phyloP scores from a whole-genome alignment of 2,329 filamentous ascomycete genomes.

The Colletotrichum camelliae region DNA sequence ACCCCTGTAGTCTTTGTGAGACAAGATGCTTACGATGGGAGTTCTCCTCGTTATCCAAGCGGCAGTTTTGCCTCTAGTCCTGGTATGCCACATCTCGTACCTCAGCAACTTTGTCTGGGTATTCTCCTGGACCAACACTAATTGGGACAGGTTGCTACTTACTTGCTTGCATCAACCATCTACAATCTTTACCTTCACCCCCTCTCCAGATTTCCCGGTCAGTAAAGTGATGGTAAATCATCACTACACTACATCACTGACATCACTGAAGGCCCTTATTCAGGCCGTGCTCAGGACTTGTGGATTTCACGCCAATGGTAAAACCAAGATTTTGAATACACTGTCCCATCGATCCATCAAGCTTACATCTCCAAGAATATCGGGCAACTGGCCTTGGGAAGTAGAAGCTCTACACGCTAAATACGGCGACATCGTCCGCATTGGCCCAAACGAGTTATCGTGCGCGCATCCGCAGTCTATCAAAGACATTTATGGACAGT shows the following conservation, averaged over 20 bases:
- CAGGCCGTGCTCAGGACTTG: neutral
- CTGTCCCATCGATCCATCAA: neutral
- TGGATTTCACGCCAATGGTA: constrained; percentile 5
- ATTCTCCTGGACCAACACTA: neutral
- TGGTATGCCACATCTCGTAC: neutral
- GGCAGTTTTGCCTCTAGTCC: neutral
- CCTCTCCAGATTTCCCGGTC: neutral
- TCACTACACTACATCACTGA: neutral
- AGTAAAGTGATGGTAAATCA: neutral
- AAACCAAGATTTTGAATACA: fast-evolving
- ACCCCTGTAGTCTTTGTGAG: neutral
- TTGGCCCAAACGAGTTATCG: constrained; percentile 50
- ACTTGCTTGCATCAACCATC: neutral
- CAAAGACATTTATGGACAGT: constrained; percentile 44
- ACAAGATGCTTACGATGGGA: neutral
- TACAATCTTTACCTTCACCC: constrained; percentile 2
- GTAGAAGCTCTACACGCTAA: neutral
- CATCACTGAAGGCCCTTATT: neutral
- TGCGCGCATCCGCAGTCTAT: constrained; percentile 41
- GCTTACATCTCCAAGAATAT: neutral
- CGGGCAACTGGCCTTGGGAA: neutral
- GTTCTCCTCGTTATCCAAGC: neutral
- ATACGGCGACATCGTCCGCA: constrained; percentile 43
- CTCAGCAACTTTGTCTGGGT: neutral
- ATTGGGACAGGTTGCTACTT: neutral